Percentiles rank a stretch among this genome's conserved stretches.
phyloP scores from a whole-genome alignment of 345 rosid genomes.

The Hevea brasiliensis region DNA sequence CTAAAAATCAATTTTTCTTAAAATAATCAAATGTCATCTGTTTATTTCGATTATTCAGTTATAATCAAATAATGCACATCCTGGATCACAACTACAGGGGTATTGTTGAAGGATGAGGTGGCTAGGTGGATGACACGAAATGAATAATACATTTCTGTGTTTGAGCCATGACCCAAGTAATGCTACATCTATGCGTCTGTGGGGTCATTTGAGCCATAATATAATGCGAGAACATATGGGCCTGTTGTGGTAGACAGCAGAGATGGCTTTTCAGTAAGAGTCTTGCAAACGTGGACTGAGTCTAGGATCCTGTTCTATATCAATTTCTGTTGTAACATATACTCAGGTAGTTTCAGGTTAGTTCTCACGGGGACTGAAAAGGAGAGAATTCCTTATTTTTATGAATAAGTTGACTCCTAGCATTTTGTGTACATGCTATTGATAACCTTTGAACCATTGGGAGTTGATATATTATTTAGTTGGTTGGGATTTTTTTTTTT shows the following conservation, averaged over 20 bases:
- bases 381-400: not conserved
- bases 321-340: not conserved
- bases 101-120: not conserved
- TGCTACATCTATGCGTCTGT: too few relatives aligned
- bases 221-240: not conserved
- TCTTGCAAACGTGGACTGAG: not conserved
- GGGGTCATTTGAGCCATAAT: too few relatives aligned
- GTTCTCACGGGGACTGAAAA: not conserved
- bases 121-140: not conserved
- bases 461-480: not conserved
- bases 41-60: too few relatives aligned
- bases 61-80: too few relatives aligned
- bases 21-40: too few relatives aligned
- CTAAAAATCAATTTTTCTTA: too few relatives aligned
- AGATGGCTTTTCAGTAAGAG: not conserved
- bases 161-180: too few relatives aligned
- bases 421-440: not conserved
- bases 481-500: not conserved
- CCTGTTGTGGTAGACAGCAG: not conserved
- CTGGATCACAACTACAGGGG: not conserved
- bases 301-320: not conserved
- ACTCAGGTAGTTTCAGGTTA: not conserved
- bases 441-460: not conserved
- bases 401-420: not conserved
- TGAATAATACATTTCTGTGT: too few relatives aligned